phyloP scores from a whole-genome alignment of 1,139 yeast genomes.

The Hemisphaericaspora xylofermentans region DNA sequence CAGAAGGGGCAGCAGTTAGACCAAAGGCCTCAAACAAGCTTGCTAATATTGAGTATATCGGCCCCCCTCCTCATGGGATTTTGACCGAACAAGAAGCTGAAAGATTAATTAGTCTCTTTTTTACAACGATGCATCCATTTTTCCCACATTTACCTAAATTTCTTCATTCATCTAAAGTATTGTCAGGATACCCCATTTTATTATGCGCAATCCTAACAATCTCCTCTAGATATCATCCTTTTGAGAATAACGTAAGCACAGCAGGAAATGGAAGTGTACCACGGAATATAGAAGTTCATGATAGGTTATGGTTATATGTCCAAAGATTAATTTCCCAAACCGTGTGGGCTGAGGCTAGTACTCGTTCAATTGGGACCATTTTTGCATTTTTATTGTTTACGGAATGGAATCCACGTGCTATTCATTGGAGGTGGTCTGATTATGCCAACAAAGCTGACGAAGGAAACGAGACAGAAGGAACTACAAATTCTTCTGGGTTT shows the following conservation, averaged over 20 bases:
- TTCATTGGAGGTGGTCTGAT: conserved; percentile 86
- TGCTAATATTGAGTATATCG: conserved; percentile 65
- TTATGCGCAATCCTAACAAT: conserved; percentile 79
- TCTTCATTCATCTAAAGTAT: conserved; percentile 60
- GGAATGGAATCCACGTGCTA: conserved; percentile 95
- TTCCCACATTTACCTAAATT: conserved; percentile 84
- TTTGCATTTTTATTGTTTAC: conserved; percentile 83
- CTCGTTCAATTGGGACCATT: conserved; percentile 83
- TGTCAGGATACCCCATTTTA: conserved; percentile 78
- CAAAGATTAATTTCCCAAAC: conserved; percentile 82
- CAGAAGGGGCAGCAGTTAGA: conserved; percentile 44
- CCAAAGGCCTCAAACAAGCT: conserved; percentile 55
- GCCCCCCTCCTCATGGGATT: conserved; percentile 49
- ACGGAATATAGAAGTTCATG: conserved; percentile 66
- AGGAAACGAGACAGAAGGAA: conserved; percentile 16
- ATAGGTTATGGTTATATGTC: conserved; percentile 77
- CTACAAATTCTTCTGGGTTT: not conserved
- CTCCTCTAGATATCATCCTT: conserved; percentile 69
- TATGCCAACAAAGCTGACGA: conserved; percentile 68
- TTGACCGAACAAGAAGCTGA: conserved; percentile 69
- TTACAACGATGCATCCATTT: conserved; percentile 81
- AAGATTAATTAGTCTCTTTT: conserved; percentile 61
- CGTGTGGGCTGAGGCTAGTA: conserved; percentile 93
- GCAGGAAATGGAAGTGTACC: conserved; percentile 32
- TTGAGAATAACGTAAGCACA: conserved; percentile 37